Evolutionary conservation across 225 moss, liverwort and hornwort genomes (phyloP), one percentile per base, ranked within the genome.

Genomic region (Rhytidiadelphus loreus): DNA sequence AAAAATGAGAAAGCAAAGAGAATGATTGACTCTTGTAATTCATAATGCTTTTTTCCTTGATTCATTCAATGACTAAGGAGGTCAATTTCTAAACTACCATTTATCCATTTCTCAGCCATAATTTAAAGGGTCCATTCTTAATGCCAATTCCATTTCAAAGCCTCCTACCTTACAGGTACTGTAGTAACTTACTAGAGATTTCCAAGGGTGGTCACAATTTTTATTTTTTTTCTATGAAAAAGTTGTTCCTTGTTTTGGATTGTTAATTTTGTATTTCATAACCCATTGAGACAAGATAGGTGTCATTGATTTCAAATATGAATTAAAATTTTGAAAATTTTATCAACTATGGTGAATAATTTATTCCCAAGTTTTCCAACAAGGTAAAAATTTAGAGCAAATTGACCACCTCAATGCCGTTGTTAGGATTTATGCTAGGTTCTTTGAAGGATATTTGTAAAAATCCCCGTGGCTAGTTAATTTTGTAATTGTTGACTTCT

Each of bases 321-420:
- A 72, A 72, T 16, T 44, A 16, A 5, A 72, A 72, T 1, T 17
- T 72, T 11, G 3, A 10, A 29, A 44, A 44, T 17, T 44, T 29
- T 44, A 5, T 9, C 3, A 16, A 2, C 8, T 44, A 29, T 29
- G 44, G 17, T 44, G 6, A 44, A 28, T 28, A 44, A 16, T 72
- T 44, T 72, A 8, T 72, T 44, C 6, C 2, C 17, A 29, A 29
- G 17, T 9, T 17, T 44, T 28, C 8, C 1, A 0, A 0, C 13
- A 2, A 39, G 24, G 18, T 24, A 13, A 41, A 72, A 17, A 11
- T 44, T 44, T 17, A 44, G 29, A 28, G 2, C 1, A 2, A 4
- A 41, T 2, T 41, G 13, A 25, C 15, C 4, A 41, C 24, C 3
- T 25, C 1, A 41, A 1, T 24, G 24, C 24, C 12, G 0, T 0